Conservation (phyloP, 768 basidiomycete species). For the Tricholoma bakamatsutake region DNA sequence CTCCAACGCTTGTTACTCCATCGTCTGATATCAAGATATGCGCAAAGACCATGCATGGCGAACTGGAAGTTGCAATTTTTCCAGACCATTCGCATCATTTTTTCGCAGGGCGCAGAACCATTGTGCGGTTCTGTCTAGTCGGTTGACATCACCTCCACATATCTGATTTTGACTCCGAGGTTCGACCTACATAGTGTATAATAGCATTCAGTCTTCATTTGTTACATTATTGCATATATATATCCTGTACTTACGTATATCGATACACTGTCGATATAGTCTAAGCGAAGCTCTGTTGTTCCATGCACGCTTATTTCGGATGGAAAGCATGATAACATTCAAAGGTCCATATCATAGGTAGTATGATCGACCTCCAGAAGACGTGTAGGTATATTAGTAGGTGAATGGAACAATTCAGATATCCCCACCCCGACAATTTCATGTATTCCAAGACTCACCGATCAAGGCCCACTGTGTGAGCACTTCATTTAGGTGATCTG, state of each 20-base stretch:
- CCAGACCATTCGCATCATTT: constrained; percentile 48
- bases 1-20: neutral
- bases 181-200: neutral
- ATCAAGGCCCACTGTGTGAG: neutral
- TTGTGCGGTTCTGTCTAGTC: constrained; percentile 47
- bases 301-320: no score
- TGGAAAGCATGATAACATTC: no score
- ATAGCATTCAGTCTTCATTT: neutral
- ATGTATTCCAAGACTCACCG: neutral
- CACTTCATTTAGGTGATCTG: neutral
- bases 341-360: no score
- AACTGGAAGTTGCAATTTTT: constrained; percentile 47
- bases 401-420: no score
- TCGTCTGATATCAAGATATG: neutral
- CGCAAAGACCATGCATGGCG: constrained; percentile 41
- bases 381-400: no score
- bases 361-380: no score
- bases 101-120: constrained; percentile 49
- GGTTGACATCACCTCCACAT: constrained; percentile 25
- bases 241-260: neutral
- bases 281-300: no score
- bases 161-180: neutral
- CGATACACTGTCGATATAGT: no score
- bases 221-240: neutral
- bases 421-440: neutral